Evolutionary conservation across 805 yeast genomes (phyloP), one percentile per base, ranked within the genome.

Genomic region (Pichia nanzhaoensis): DNA sequence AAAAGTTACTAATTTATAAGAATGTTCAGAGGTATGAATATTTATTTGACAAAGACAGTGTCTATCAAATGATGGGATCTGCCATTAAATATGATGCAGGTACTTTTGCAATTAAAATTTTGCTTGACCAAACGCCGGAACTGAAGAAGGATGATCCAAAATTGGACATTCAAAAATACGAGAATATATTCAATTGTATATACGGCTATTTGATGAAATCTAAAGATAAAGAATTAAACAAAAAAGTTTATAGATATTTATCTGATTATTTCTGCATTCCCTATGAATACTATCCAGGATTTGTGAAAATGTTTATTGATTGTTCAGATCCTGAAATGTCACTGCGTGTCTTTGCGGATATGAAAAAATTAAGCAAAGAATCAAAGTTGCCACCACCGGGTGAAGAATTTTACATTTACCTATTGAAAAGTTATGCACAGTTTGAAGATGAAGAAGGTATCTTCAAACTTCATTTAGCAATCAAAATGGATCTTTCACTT

Each of bases 401-500:
- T 17, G 67, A 69, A 38, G 80, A 77, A 19, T 75, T 83, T 60
- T 86, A 84, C 54, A 60, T 71, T 44, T 74, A 74, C 51, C 59
- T 84, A 20, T 79, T 85, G 57, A 67, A 73, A 42, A 74, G 74
- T 39, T 83, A 83, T 63, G 84, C 88, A 1, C 69, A 70, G 40
- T 65, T 66, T 42, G 62, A 71, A 30, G 84, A 80, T 52, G 78
- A 74, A 46, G 80, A 79, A 7, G 93, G 91, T 0, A 77, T 84
- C 16, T 68, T 68, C 40, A 82, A 80, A 46, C 60, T 85, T 3
- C 87, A 84, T 52, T 73, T 77, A 44, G 71, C 74, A 39, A 64
- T 82, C 57, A 80, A 83, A 45, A 73, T 81, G 71, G 95, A 85
- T 49, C 52, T 74, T 39, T 62, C 68, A 10, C 63, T 83, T 35